Conservation (phyloP, 2,329 filamentous ascomycete species). For the Diaporthe vaccinii region DNA sequence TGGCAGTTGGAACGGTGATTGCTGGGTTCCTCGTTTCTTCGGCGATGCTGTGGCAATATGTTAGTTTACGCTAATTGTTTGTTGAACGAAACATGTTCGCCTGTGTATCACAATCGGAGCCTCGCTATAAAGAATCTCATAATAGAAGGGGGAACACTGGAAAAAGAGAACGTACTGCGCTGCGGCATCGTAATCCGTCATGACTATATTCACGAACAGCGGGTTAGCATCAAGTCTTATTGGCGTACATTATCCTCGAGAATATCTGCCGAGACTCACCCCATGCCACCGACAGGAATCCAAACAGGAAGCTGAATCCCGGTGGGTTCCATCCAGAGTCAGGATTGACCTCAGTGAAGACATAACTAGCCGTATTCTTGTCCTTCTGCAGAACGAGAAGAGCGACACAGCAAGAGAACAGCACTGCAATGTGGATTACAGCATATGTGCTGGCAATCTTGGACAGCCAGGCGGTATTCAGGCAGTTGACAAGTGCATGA, state of each 20-base stretch:
- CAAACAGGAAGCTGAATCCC: conserved; percentile 68
- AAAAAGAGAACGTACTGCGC: conserved; percentile 22
- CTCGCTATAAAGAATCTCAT: not conserved
- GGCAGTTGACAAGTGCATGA: conserved; percentile 63
- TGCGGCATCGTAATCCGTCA: conserved; percentile 43
- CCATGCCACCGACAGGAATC: conserved; percentile 68
- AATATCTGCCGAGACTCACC: conserved; percentile 50
- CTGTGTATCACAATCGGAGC: not conserved
- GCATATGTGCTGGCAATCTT: conserved; percentile 69
- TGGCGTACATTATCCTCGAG: rapidly evolving
- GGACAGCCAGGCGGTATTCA: conserved; percentile 69
- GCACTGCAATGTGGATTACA: conserved; percentile 65
- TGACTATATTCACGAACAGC: not conserved
- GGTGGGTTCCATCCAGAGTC: conserved; percentile 64
- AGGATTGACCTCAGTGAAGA: conserved; percentile 64
- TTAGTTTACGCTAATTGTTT: not conserved
- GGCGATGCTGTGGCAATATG: conserved; percentile 51
- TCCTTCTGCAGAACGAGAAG: conserved; percentile 62
- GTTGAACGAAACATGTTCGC: too few relatives aligned
- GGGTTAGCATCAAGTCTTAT: not conserved
- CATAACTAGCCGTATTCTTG: conserved; percentile 64
- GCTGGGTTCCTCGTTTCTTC: conserved; percentile 58
- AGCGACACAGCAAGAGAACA: conserved; percentile 63
- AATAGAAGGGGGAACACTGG: rapidly evolving
- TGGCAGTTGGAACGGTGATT: conserved; percentile 63